Evolutionary conservation across 768 basidiomycete species (phyloP).

Genomic region (Porpolomopsis calyptriformis): DNA sequence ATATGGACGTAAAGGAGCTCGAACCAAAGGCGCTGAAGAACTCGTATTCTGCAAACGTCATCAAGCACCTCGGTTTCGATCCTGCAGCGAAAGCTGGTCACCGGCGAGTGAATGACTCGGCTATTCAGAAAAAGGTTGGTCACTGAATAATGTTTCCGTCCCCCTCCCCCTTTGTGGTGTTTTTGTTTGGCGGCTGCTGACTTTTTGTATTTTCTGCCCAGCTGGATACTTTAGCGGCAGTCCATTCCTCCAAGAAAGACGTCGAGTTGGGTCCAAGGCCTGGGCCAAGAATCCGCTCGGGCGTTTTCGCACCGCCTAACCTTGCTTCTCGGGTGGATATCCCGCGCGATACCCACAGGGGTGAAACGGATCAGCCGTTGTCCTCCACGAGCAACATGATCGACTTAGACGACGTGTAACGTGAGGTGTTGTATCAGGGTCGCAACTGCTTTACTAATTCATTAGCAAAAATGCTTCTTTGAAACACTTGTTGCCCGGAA

Average conservation of each 20-base stretch:
- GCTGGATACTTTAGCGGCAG: slow-evolving; percentile 46
- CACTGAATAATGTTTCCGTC: too few species aligned
- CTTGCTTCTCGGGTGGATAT: not conserved
- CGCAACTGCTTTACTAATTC: too few species aligned
- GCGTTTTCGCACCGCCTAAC: slow-evolving; percentile 30
- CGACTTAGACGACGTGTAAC: slow-evolving; percentile 31
- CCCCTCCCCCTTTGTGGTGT: not conserved
- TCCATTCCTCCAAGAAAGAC: slow-evolving; percentile 39
- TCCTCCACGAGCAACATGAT: slow-evolving; percentile 21
- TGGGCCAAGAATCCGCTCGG: slow-evolving; percentile 54
- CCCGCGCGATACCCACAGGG: not conserved
- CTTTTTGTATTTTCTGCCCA: slow-evolving; percentile 18
- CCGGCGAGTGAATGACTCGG: slow-evolving; percentile 27
- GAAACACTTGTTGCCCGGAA: too few species aligned
- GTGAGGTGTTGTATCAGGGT: too few species aligned
- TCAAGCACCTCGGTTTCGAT: slow-evolving; percentile 73
- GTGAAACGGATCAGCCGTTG: not conserved
- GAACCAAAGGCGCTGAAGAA: slow-evolving; percentile 23
- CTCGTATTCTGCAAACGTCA: slow-evolving; percentile 54
- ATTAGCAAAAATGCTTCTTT: too few species aligned
- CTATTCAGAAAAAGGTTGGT: slow-evolving; percentile 48
- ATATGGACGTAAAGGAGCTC: slow-evolving; percentile 7
- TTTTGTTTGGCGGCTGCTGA: not conserved
- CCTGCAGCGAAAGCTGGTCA: slow-evolving; percentile 50
- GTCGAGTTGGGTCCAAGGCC: slow-evolving; percentile 54